Evolutionary conservation across 2,329 filamentous ascomycete species (phyloP).

Genomic region (Pseudogymnoascus verrucosus): DNA sequence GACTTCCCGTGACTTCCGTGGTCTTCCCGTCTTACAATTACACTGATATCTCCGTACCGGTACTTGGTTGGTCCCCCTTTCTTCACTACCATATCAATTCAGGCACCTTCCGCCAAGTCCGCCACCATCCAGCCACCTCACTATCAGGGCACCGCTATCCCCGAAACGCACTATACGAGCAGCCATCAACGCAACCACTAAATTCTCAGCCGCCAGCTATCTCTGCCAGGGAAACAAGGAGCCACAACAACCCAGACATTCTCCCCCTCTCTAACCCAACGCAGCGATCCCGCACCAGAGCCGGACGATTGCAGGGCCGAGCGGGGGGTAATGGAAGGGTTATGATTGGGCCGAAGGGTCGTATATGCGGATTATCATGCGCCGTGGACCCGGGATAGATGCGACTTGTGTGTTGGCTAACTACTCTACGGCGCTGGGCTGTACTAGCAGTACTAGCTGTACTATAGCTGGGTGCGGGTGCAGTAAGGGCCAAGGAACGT

Average conservation of each 20-base stretch:
- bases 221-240: not conserved
- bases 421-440: not conserved
- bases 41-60: not conserved
- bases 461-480: not conserved
- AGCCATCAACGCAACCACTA: not conserved
- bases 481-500: not conserved
- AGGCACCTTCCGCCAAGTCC: conserved; percentile 1
- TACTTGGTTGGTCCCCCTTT: not conserved
- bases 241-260: not conserved
- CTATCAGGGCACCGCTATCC: not conserved
- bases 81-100: not conserved
- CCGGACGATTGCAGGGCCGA: not conserved
- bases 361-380: conserved; percentile 4
- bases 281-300: not conserved
- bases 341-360: not conserved
- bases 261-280: not conserved
- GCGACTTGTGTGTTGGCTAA: conserved; percentile 1
- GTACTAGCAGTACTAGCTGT: not conserved
- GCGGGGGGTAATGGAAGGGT: not conserved
- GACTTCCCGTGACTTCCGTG: not conserved
- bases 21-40: not conserved
- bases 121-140: not conserved
- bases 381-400: not conserved
- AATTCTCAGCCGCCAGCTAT: not conserved
- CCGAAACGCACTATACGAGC: not conserved